Evolutionary conservation across 805 yeast species (phyloP), one percentile per base, ranked within the genome.

Genomic region (Candida pini): DNA sequence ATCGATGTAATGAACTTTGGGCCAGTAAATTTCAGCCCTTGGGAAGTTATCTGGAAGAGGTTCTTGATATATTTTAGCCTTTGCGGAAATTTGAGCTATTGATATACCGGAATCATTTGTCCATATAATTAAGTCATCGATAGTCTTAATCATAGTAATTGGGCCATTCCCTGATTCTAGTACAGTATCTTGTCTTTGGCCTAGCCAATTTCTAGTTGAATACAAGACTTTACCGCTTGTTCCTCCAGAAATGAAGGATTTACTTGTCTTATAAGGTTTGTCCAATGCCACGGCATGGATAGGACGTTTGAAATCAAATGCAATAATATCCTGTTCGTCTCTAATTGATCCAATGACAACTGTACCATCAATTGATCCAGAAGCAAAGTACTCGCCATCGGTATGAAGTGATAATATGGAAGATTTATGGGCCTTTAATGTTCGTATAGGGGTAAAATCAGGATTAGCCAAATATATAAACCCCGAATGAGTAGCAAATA

Each of bases 311-410:
- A 88, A 84, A 57, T 89, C 95, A 46, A 74, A 81, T 3, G 87
- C 88, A 0, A 71, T 65, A 3, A 82, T 74, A 46, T 82, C 92
- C 4, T 65, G 60, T 14, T 73, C 74, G 42, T 81, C 83, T 2
- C 44, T 39, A 1, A 85, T 62, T 2, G 88, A 73, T 0, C 96
- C 92, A 4, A 87, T 73, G 2, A 87, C 87, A 0, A 90, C 82
- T 0, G 95, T 83, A 0, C 98, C 98, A 54, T 92, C 98, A 65
- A 90, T 80, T 0, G 97, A 87, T 0, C 89, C 96, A 0, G 95
- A 79, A 0, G 92, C 94, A 40, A 92, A 76, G 49, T 70, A 76
- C 7, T 59, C 59, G 0, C 94, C 92, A 50, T 86, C 94, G 2
- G 82, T 69, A 35, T 78, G 74, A 0, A 87, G 67, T 0, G 86